These are phyloP conservation scores for Saccharomyces hybrid DNA, from an alignment of 1,139 yeast genomes.

Conservation along the genomic window DNA sequence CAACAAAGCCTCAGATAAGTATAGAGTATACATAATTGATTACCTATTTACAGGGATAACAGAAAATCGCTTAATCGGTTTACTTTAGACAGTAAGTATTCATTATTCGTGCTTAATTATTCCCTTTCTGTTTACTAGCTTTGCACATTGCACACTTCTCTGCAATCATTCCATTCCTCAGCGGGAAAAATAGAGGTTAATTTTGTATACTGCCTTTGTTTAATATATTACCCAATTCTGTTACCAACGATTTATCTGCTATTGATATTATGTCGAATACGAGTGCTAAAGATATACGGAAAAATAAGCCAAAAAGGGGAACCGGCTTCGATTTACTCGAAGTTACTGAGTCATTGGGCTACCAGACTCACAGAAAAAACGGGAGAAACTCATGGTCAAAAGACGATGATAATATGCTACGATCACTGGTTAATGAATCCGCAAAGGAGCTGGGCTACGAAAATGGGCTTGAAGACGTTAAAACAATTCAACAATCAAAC, in stretches of 20 bases:
- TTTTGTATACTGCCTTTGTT: background rate
- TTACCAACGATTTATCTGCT: background rate
- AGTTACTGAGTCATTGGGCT: conserved; percentile 66
- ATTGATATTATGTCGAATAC: background rate
- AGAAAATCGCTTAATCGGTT: background rate
- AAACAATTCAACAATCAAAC: conserved; percentile 25
- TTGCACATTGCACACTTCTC: background rate
- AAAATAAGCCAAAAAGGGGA: background rate
- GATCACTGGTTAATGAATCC: conserved; percentile 34
- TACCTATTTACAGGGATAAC: background rate
- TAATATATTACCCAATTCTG: background rate
- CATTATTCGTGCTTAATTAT: background rate
- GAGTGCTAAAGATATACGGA: background rate
- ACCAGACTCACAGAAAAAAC: conserved; percentile 58
- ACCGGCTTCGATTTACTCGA: conserved; percentile 51
- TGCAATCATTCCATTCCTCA: background rate
- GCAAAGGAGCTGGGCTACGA: conserved; percentile 29
- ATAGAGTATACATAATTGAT: background rate
- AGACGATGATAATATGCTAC: conserved; percentile 51
- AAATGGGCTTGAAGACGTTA: conserved; percentile 31
- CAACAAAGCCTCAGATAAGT: background rate
- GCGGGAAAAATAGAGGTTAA: background rate
- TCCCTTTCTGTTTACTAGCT: background rate
- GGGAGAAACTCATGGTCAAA: conserved; percentile 62
- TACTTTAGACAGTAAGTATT: background rate